Conservation (phyloP, 805 yeast species). For the Saccharomycopsis sp. region DNA sequence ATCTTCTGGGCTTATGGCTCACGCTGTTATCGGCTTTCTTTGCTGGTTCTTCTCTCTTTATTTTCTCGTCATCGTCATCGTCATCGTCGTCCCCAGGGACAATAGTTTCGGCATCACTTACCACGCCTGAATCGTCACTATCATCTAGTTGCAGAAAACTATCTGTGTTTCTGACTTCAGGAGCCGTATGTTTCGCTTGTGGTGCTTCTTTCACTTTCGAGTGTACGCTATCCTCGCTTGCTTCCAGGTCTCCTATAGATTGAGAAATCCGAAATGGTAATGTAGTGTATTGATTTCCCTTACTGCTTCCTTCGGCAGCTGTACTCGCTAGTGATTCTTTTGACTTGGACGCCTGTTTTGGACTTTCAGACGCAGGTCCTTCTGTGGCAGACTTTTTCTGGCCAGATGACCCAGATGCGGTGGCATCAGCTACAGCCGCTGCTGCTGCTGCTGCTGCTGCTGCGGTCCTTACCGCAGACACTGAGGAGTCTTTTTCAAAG, state of each 20-base stretch:
- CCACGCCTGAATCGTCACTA: neutral
- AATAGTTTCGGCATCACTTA: slow-evolving; percentile 15
- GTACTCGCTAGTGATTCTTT: neutral
- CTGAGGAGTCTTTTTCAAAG: neutral
- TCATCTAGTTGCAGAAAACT: slow-evolving; percentile 1
- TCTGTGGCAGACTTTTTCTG: neutral
- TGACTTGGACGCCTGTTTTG: neutral
- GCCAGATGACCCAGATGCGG: no score
- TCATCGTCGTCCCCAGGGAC: slow-evolving; percentile 2
- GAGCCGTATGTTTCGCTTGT: slow-evolving; percentile 4
- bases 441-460: slow-evolving; percentile 1
- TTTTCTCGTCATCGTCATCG: neutral
- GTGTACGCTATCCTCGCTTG: neutral
- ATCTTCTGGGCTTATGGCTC: neutral
- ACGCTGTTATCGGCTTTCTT: neutral
- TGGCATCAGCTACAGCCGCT: neutral
- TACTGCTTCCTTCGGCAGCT: neutral
- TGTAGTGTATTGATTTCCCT: neutral
- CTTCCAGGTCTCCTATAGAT: neutral
- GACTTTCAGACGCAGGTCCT: neutral
- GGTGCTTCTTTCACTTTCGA: slow-evolving; percentile 16
- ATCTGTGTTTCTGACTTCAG: neutral
- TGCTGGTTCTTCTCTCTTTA: slow-evolving; percentile 1
- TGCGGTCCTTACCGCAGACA: neutral
- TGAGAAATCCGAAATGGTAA: neutral